Evolutionary conservation across 495 filamentous ascomycete species (phyloP).

Genomic region (Friedmanniomyces simplex): DNA sequence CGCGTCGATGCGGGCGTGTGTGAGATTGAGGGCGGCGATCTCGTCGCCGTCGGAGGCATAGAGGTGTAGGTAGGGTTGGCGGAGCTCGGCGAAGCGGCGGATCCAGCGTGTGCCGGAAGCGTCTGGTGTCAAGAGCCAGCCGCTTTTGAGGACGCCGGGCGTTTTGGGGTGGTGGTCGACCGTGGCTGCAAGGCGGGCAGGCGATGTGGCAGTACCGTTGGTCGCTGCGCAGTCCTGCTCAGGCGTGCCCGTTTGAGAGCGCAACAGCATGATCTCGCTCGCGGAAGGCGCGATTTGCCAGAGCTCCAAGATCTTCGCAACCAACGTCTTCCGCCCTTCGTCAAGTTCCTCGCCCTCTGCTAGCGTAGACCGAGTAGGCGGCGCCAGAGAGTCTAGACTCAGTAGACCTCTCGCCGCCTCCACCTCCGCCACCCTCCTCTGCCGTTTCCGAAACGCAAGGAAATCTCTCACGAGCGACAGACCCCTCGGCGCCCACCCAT

Average conservation of each 20-base stretch:
- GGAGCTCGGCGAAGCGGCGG: conserved; percentile 84
- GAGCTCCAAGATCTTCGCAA: conserved; percentile 62
- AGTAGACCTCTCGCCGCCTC: conserved; percentile 67
- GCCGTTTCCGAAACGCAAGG: conserved; percentile 57
- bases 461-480: conserved; percentile 81
- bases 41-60: conserved; percentile 83
- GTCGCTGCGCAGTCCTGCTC: conserved; percentile 13
- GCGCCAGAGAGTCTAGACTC: conserved; percentile 21
- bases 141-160: conserved; percentile 63
- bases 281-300: conserved; percentile 67
- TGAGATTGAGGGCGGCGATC: conserved; percentile 73
- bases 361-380: conserved; percentile 2
- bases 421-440: conserved; percentile 62
- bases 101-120: conserved; percentile 69
- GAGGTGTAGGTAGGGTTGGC: conserved; percentile 84
- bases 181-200: conserved; percentile 48
- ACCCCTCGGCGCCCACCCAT: conserved; percentile 76
- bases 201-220: conserved; percentile 20
- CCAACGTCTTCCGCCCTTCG: conserved; percentile 35
- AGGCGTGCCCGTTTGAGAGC: conserved; percentile 68
- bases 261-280: conserved; percentile 57
- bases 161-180: conserved; percentile 56
- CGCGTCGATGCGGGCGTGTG: conserved; percentile 75
- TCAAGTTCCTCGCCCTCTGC: conserved; percentile 7
- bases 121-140: conserved; percentile 72